Evolutionary conservation across 2,329 filamentous ascomycete genomes (phyloP).

Genomic region (Didymella exigua): DNA sequence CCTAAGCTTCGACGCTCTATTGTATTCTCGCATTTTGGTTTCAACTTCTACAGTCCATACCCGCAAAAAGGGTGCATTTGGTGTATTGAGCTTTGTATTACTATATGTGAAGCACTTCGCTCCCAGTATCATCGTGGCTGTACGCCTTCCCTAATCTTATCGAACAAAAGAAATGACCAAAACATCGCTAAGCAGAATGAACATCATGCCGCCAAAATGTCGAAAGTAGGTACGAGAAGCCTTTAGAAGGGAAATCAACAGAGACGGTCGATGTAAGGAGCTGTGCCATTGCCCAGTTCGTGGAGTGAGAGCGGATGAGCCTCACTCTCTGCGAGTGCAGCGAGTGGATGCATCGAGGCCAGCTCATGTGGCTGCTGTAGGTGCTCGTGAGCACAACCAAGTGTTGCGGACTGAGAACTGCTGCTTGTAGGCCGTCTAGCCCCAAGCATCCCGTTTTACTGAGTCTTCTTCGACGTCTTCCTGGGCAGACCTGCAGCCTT

Average conservation of each 20-base stretch:
- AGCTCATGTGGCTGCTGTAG: not conserved
- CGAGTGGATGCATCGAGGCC: not conserved
- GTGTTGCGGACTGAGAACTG: not conserved
- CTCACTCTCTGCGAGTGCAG: not conserved
- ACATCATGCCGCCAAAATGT: not conserved
- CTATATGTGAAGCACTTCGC: conserved; percentile 8
- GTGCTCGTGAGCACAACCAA: not conserved
- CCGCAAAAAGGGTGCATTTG: too few species aligned
- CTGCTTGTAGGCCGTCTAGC: not conserved
- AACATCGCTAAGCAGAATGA: not conserved
- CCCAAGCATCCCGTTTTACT: conserved; percentile 16
- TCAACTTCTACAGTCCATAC: too few species aligned
- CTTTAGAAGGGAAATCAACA: not conserved
- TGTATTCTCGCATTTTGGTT: too few species aligned
- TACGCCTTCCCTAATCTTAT: conserved; percentile 15
- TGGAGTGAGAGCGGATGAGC: not conserved
- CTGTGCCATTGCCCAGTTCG: not conserved
- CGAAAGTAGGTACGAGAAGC: conserved; percentile 7
- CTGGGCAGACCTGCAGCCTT: conserved; percentile 49
- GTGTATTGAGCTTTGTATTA: conserved; percentile 6
- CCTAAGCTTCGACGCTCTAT: too few species aligned
- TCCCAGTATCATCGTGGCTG: not conserved
- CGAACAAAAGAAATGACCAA: not conserved
- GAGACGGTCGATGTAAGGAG: not conserved
- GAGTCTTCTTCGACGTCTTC: conserved; percentile 37